Base-by-base conservation (phyloP, 2,329 filamentous ascomycete species). In the Aspergillus oerlinghausenensis region DNA sequence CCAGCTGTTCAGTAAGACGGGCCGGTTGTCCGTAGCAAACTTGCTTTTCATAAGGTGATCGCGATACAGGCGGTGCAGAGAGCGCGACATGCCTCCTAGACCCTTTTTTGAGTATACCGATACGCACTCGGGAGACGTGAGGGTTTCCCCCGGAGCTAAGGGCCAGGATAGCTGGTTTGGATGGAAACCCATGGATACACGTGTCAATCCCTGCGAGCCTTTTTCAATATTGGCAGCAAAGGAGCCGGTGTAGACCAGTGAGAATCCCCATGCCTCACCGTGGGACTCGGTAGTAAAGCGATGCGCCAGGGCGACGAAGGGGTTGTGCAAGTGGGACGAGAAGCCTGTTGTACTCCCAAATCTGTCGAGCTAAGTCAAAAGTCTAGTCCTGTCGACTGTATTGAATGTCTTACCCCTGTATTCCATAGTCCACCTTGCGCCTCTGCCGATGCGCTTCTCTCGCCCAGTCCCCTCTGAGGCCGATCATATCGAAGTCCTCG, bases 211-310 rank as follows among this genome's bases (percentile, higher is more conserved):
- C 42, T 86, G 83, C 0, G 84, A 85, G 57, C 81, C 80, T 54
- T 83, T 83, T 63, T 88, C 84, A 0, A 86, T 79, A n/a, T 84
- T 79, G 0, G 81, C 82, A 1, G 79, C 74, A 62, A 87, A 87
- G 0, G 84, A 87, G 2, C 85, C 85, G 0, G 83, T 84, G 68
- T 87, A 88, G 19, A 88, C 75, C 1, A 88, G 77, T 1, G 83
- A 86, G 68, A 88, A 87, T 0, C 84, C 85, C 78, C 83, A 88
- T 6, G 82, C 84, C 40, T 86, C 79, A 1, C 85, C 85, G 1
- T 79, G 76, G 0, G 79, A 79, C 63, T 88, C 85, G 1, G 84
- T 88, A 0, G 85, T 83, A 0, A 73, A 75, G 0, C 84, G 80
- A 3, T 80, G 74, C 0, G 83, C 76, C 1, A 88, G 70, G 0